Conservation (phyloP, 768 basidiomycete species). For the Russula emetica region DNA sequence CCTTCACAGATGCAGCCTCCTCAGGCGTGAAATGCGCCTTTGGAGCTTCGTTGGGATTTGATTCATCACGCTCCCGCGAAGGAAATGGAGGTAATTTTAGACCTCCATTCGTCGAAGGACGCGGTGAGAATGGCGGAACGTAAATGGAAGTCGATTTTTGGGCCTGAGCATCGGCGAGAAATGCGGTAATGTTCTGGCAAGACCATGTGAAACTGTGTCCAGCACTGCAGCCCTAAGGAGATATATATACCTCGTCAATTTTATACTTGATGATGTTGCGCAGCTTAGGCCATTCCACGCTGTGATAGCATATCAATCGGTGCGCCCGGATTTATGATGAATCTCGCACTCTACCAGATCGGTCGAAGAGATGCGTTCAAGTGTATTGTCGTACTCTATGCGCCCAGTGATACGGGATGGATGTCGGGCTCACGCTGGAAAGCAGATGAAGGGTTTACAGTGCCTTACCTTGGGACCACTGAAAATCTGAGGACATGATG, state of each 20-base stretch:
- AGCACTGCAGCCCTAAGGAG: slow-evolving; percentile 12
- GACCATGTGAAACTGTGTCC: slow-evolving; percentile 1
- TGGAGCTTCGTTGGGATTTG: slow-evolving; percentile 51
- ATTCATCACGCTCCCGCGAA: slow-evolving; percentile 47
- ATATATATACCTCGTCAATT: slow-evolving; percentile 62
- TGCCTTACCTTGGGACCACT: slow-evolving; percentile 26
- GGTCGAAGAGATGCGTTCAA: slow-evolving; percentile 60
- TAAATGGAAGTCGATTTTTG: slow-evolving; percentile 38
- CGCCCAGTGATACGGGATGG: slow-evolving; percentile 6
- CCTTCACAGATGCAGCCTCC: slow-evolving; percentile 56
- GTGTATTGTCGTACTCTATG: slow-evolving; percentile 53
- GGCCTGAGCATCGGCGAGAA: slow-evolving; percentile 33
- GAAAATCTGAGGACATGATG: slow-evolving; percentile 15
- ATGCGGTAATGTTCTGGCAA: slow-evolving; percentile 35
- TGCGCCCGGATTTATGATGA: neutral
- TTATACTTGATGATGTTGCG: slow-evolving; percentile 71
- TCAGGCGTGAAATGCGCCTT: slow-evolving; percentile 56
- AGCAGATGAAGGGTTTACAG: neutral
- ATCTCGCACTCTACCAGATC: slow-evolving; percentile 56
- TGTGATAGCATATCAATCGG: slow-evolving; percentile 30
- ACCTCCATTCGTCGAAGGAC: slow-evolving; percentile 46
- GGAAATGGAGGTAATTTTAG: slow-evolving; percentile 72
- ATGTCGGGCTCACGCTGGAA: neutral
- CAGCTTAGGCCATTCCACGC: slow-evolving; percentile 65
- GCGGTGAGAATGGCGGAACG: slow-evolving; percentile 39